Conservation (phyloP, 116 monocot genomes). For the Phalaenopsis hybrid region DNA sequence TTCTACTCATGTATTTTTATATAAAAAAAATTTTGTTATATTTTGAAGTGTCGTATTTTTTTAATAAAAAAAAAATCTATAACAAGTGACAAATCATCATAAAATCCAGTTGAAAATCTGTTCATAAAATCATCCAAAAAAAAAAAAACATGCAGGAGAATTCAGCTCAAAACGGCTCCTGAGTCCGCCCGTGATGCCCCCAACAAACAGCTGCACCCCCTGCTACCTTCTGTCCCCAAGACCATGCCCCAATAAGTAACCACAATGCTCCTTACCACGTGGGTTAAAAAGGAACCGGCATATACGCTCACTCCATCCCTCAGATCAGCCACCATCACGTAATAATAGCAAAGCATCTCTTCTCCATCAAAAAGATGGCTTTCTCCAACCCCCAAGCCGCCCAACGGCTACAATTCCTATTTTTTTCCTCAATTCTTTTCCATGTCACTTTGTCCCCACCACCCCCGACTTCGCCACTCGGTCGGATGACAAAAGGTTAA, state of each 20-base stretch:
- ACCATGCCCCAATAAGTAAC: no score
- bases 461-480: not conserved
- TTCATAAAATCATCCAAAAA: no score
- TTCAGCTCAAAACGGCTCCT: no score
- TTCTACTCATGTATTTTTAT: no score
- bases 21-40: not conserved
- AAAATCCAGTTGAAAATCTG: no score
- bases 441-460: not conserved
- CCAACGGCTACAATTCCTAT: slow-evolving; percentile 2
- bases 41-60: no score
- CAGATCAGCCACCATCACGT: not conserved
- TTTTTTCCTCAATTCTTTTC: not conserved
- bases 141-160: no score
- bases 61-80: no score
- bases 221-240: not conserved
- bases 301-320: not conserved
- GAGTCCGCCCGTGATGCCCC: not conserved
- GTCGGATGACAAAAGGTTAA: no score
- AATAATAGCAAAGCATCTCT: not conserved
- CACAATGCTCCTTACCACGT: not conserved
- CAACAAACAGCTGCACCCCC: not conserved
- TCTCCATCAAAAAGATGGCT: not conserved
- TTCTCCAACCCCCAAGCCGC: not conserved
- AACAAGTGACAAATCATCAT: no score
- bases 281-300: not conserved